Conservation (phyloP, 495 filamentous ascomycete genomes). For the Penicillium manginii region DNA sequence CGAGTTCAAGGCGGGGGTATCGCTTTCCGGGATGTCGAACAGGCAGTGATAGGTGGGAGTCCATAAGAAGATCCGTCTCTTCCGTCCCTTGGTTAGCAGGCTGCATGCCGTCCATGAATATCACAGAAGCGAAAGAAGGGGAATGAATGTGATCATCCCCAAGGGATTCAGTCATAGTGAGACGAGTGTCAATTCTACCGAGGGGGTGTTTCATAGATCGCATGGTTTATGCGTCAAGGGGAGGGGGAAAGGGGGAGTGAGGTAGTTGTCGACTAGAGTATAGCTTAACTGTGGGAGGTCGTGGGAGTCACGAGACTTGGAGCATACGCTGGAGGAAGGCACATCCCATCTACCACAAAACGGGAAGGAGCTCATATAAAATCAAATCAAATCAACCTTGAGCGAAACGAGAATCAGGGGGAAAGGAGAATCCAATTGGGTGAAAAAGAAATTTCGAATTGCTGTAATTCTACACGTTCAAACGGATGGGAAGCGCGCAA, state of each 20-base stretch:
- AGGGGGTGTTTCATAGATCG: conserved; percentile 26
- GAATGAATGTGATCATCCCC: conserved; percentile 6
- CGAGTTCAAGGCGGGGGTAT: conserved; percentile 25
- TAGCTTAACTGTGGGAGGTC: background rate
- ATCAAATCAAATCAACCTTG: background rate
- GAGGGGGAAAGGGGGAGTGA: background rate
- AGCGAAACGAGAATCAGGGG: conserved; percentile 19
- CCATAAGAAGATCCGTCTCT: background rate
- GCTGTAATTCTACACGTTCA: conserved; percentile 52
- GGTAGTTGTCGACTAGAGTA: background rate
- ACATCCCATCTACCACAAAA: conserved; percentile 16
- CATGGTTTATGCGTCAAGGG: conserved; percentile 13
- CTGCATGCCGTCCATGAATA: conserved; percentile 8
- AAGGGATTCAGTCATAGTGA: conserved; percentile 19
- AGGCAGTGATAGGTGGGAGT: background rate
- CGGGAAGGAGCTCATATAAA: conserved; percentile 11
- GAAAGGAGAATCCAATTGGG: conserved; percentile 3
- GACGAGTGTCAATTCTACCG: conserved; percentile 27
- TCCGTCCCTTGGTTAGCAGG: background rate
- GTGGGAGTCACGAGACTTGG: background rate
- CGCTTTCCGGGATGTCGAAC: conserved; percentile 2
- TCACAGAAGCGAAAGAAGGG: conserved; percentile 20
- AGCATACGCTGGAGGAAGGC: conserved; percentile 4
- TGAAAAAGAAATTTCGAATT: conserved; percentile 23
- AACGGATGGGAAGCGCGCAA: conserved; percentile 33